Evolutionary conservation across 306 rosid genomes (phyloP).

Genomic region (Leucaena leucocephala): DNA sequence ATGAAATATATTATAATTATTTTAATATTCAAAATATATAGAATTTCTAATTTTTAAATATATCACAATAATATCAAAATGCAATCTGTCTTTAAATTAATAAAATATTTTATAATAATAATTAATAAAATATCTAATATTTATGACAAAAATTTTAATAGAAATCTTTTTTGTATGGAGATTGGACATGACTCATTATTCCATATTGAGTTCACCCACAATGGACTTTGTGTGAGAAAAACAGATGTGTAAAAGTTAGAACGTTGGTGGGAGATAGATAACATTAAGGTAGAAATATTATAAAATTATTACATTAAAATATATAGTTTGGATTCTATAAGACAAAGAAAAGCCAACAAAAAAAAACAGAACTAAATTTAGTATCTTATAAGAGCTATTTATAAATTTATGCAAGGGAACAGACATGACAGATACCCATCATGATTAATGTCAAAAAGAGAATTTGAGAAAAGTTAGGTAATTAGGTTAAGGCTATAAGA

Average conservation of each 20-base stretch:
- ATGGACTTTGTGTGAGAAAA: neutral
- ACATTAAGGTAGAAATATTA: neutral
- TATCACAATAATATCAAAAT: too few species aligned
- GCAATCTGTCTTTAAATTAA: too few species aligned
- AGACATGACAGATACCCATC: constrained; percentile 23
- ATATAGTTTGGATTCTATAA: neutral
- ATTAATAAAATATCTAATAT: too few species aligned
- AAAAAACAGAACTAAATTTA: neutral
- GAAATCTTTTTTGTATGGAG: constrained; percentile 19
- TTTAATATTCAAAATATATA: too few species aligned
- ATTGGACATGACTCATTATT: constrained; percentile 35
- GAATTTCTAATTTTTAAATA: too few species aligned
- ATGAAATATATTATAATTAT: too few species aligned
- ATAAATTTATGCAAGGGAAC: neutral
- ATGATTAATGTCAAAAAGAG: constrained; percentile 15
- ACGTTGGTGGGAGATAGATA: neutral
- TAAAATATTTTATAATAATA: too few species aligned
- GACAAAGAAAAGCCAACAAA: too few species aligned
- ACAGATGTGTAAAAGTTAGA: constrained; percentile 19
- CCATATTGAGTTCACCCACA: constrained; percentile 23
- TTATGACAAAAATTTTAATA: constrained; percentile 11
- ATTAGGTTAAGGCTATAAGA: constrained; percentile 37
- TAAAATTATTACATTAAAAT: neutral
- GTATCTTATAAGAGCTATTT: neutral
- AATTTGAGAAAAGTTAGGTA: constrained; percentile 31